These are phyloP conservation scores for Penicillium lagena DNA, from an alignment of 495 filamentous ascomycete species.

Conservation along the genomic window DNA sequence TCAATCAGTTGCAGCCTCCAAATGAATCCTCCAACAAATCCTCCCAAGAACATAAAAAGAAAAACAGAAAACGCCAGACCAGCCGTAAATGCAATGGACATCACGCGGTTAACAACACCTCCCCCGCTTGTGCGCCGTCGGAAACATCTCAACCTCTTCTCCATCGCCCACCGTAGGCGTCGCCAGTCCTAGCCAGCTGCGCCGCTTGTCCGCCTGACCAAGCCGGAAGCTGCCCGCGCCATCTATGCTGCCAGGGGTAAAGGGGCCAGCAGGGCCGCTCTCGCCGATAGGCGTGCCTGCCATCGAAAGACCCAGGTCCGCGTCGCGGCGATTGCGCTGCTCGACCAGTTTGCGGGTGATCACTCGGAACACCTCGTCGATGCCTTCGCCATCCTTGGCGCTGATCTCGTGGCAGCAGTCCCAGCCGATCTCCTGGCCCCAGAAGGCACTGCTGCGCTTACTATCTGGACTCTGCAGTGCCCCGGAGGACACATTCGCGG, in stretches of 20 bases:
- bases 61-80: constrained; percentile 1
- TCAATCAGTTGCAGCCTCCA: neutral
- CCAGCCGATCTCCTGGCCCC: constrained; percentile 90
- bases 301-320: constrained; percentile 42
- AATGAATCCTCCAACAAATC: too few species aligned
- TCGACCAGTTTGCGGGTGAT: constrained; percentile 93
- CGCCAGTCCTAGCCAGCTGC: constrained; percentile 48
- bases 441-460: constrained; percentile 78
- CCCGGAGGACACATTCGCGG: constrained; percentile 18
- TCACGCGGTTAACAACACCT: constrained; percentile 31
- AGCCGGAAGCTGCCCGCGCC: constrained; percentile 41
- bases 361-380: constrained; percentile 95
- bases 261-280: constrained; percentile 4
- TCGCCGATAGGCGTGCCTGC: constrained; percentile 34
- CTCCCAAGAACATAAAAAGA: constrained; percentile 2
- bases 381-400: constrained; percentile 89
- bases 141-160: constrained; percentile 18
- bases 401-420: constrained; percentile 96
- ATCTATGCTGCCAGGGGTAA: constrained; percentile 16
- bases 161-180: constrained; percentile 34
- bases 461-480: constrained; percentile 60
- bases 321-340: constrained; percentile 62
- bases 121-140: constrained; percentile 19
- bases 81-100: neutral
- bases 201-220: constrained; percentile 39